Base-by-base conservation (phyloP, 2,329 filamentous ascomycete species). In the Gaeumannomyces tritici region DNA sequence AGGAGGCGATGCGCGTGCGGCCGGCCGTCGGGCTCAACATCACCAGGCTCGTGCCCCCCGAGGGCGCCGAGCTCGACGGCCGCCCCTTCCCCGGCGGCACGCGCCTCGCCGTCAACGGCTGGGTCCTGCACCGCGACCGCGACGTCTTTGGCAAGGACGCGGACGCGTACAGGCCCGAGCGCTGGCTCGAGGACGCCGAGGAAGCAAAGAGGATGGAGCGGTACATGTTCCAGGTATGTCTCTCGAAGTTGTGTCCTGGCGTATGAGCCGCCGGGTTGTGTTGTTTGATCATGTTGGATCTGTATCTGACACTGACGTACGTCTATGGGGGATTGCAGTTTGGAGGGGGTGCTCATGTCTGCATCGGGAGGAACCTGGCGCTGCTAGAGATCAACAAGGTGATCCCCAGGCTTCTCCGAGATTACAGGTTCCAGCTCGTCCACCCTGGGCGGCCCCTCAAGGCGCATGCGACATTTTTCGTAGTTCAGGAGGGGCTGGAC, bases 341-440 rank as follows among this genome's bases (percentile, higher is more conserved):
- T 65, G 82, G 82, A 27, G 81, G 78, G 13, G 82, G 82, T 29
- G 76, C 76, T 11, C 80, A 83, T 59, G 70, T 83, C 3, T 85
- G 82, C 68, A 83, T 84, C 63, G 82, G 82, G 26, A 76, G 79
- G 5, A 81, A 84, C 68, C 68, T 85, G 35, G 82, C 80, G 0
- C 71, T 83, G 55, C 71, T 84, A 31, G 82, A 85, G 70, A 83
- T 84, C 67, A 83, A 84, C 73, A 87, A 86, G 74, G 76, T 85
- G 47, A 71, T 83, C 47, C 81, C 82, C 5, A 77, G 81, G 47
- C 72, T 86, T 29, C 70, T 83, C 65, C 71, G 80, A n/a, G 78
- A 83, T 64, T 85, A 80, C 67, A 73, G 80, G 57, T 79, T 85
- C 65, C 73, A 80, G 69, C 73, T 85, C 29, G 76, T 79, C n/a